phyloP scores from a whole-genome alignment of 345 rosid species.

The Zanthoxylum bungeanum region DNA sequence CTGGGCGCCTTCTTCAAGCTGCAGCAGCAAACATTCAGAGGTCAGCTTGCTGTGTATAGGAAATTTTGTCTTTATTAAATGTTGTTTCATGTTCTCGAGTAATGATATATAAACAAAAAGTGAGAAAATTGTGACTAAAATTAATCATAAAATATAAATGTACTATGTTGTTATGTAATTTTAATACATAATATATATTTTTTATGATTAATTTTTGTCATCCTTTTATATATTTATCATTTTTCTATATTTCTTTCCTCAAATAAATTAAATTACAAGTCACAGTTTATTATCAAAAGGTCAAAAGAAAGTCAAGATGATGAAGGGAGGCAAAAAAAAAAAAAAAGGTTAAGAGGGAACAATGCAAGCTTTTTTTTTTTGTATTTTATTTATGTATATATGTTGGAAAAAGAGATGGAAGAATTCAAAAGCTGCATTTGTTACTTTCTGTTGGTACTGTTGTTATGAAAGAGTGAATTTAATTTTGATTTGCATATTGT shows the following conservation, averaged over 20 bases:
- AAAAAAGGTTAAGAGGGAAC: neutral
- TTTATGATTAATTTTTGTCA: no score
- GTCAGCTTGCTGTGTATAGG: conserved; percentile 27
- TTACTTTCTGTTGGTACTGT: conserved; percentile 30
- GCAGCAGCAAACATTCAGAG: conserved; percentile 32
- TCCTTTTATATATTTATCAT: no score
- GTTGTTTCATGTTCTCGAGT: neutral
- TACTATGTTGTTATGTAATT: no score
- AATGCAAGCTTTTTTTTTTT: conserved; percentile 16
- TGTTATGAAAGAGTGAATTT: conserved; percentile 11
- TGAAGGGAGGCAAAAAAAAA: conserved; percentile 1
- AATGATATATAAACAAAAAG: no score
- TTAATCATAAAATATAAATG: no score
- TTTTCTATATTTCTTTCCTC: neutral
- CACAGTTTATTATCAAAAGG: conserved; percentile 11
- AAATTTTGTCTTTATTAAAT: conserved; percentile 11
- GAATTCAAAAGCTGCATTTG: conserved; percentile 30
- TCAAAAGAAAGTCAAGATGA: conserved; percentile 19
- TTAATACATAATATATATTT: no score
- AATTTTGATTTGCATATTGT: neutral
- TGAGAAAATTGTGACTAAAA: no score
- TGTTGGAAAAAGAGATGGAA: conserved; percentile 28
- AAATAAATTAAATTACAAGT: neutral
- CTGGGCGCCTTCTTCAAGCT: conserved; percentile 26
- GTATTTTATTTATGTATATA: no score